A percentile compares a stretch with the other conserved stretches of the same genome.
Conservation (phyloP, 1,284 basidiomycete genomes). For the Tetrapyrgos nigripes region DNA sequence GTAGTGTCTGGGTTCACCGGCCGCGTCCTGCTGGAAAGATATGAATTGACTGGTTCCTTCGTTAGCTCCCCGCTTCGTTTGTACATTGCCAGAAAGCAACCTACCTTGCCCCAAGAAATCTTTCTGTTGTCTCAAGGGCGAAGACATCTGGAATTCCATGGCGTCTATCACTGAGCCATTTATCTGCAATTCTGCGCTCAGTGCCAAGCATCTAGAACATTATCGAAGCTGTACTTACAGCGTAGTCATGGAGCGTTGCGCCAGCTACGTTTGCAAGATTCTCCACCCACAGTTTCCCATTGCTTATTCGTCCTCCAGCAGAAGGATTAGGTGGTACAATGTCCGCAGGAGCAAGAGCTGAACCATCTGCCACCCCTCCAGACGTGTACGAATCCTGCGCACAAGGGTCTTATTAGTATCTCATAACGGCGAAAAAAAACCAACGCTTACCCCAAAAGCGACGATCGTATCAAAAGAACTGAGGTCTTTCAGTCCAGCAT, state of each 20-base stretch:
- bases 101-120: conserved; percentile 43
- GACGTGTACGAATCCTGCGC: conserved; percentile 44
- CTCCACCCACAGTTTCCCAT: conserved; percentile 47
- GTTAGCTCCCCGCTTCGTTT: too few relatives aligned
- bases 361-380: conserved; percentile 36
- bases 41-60: neutral
- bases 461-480: conserved; percentile 48
- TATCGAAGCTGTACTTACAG: conserved; percentile 37
- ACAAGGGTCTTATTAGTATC: neutral
- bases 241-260: conserved; percentile 50
- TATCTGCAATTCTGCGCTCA: conserved; percentile 26
- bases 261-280: conserved; percentile 37
- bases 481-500: conserved; percentile 45
- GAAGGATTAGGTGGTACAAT: conserved; percentile 38
- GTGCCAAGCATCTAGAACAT: neutral
- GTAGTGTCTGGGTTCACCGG: conserved; percentile 37
- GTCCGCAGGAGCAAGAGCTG: conserved; percentile 34
- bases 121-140: conserved; percentile 16
- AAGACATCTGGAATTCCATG: conserved; percentile 37
- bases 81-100: too few relatives aligned
- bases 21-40: neutral
- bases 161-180: conserved; percentile 41
- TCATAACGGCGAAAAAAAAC: neutral
- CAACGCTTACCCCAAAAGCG: conserved; percentile 48
- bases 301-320: conserved; percentile 44